A percentile compares a stretch with the other conserved stretches of the same genome.
These are phyloP conservation scores for Aureobasidium sp. DNA, from an alignment of 2,329 filamentous ascomycete genomes.

Conservation along the genomic window DNA sequence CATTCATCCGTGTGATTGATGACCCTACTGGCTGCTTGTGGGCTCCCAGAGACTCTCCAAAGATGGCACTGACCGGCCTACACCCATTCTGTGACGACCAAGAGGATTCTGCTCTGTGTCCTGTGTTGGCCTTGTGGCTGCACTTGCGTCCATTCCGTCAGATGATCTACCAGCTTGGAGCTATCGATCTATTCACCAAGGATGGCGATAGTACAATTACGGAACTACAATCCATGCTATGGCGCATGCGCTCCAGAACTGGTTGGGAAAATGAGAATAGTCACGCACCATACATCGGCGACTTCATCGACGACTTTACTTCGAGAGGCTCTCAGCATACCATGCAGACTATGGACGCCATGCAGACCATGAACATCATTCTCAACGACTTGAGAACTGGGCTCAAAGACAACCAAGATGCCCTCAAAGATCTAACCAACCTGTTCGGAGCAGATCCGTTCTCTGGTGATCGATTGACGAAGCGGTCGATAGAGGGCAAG, in stretches of 20 bases:
- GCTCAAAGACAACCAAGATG: neutral
- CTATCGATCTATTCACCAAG: neutral
- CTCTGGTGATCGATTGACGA: neutral
- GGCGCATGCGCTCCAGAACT: constrained; percentile 6
- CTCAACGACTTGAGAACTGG: neutral
- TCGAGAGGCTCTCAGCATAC: constrained; percentile 30
- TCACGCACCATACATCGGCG: neutral
- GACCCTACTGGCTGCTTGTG: constrained; percentile 53
- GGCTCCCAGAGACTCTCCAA: constrained; percentile 33
- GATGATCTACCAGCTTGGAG: constrained; percentile 40
- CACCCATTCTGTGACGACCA: constrained; percentile 32
- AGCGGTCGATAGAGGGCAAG: constrained; percentile 10
- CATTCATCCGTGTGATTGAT: constrained; percentile 52
- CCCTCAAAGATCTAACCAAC: neutral
- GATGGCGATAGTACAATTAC: neutral
- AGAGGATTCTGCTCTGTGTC: constrained; percentile 17
- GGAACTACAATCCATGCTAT: neutral
- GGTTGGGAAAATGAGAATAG: neutral
- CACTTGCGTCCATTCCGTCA: constrained; percentile 51
- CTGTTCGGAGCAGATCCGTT: neutral
- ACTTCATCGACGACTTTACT: neutral
- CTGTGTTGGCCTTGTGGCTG: constrained; percentile 50
- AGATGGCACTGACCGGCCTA: constrained; percentile 47
- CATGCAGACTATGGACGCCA: constrained; percentile 40
- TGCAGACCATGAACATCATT: neutral